Evolutionary conservation across 495 filamentous ascomycete genomes (phyloP).

Genomic region (Penicillium samsonianum): DNA sequence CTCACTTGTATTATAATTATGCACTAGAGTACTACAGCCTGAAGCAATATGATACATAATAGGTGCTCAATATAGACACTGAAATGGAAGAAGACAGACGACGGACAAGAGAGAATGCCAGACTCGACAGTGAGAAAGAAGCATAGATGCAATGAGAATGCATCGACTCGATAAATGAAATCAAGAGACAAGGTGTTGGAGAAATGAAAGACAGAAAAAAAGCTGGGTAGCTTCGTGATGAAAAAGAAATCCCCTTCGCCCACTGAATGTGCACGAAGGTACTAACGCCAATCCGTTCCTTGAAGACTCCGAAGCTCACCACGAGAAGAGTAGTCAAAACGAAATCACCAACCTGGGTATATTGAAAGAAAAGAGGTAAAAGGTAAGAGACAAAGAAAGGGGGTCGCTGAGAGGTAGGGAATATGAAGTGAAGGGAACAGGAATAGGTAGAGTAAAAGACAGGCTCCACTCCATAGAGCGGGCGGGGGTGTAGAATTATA

Average conservation of each 20-base stretch:
- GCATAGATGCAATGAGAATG: slow-evolving; percentile 55
- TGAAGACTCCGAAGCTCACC: slow-evolving; percentile 8
- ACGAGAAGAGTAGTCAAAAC: slow-evolving; percentile 1
- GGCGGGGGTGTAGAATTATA: not conserved
- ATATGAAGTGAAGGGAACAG: not conserved
- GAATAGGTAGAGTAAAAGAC: not conserved
- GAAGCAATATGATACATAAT: slow-evolving; percentile 11
- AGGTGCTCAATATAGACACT: slow-evolving; percentile 3
- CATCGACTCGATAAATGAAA: slow-evolving; percentile 24
- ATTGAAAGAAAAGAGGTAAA: slow-evolving; percentile 8
- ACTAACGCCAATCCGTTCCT: slow-evolving; percentile 9
- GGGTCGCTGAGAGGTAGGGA: not conserved
- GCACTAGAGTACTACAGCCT: not conserved
- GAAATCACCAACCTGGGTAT: slow-evolving; percentile 15
- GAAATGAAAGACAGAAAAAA: not conserved
- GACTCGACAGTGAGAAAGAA: slow-evolving; percentile 41
- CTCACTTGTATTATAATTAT: not conserved
- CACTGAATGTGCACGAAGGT: not conserved
- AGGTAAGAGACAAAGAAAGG: not conserved
- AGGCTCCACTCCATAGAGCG: not conserved
- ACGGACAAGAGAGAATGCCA: not conserved
- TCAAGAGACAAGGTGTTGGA: not conserved
- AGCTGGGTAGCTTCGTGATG: not conserved
- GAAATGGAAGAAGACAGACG: slow-evolving; percentile 9
- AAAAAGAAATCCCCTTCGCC: slow-evolving; percentile 2